Base-by-base conservation (phyloP, 495 filamentous ascomycete species). In the Penicillium turbatum region DNA sequence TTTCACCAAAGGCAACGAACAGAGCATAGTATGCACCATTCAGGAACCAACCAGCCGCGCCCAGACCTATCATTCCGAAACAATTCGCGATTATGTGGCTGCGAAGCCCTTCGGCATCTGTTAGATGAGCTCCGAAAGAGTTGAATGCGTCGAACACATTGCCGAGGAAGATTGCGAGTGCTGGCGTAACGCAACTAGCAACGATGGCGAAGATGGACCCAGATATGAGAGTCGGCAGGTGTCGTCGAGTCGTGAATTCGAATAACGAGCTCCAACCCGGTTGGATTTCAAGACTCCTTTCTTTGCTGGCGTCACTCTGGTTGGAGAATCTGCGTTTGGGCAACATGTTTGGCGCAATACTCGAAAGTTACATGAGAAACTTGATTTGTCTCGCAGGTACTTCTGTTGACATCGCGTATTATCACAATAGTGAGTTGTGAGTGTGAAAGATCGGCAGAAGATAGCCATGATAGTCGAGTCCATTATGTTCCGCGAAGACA, bases 1-100 rank as follows among this genome's bases (percentile, higher is more conserved):
- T 63, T 67, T 96, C 92, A 24, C 90, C 88, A 61, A 89, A 91
- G 0, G 79, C 60, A 37, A 91, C 67, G 82, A 92, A 96, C 4
- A 77, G 54, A 11, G 77, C 74, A 57, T 86, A 84, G 57, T 87
- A 89, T 41, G 74, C 56, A 8, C 78, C 79, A 57, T 86, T 82
- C 35, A 86, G 64, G 5, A 92, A 19, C 82, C 87, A 92, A 32
- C 78, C 80, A 2, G 64, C 74, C 3, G 70, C 65, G 7, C 86
- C 90, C 0, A 97, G 59, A 1, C 69, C 75, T 9, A 77, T 65
- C 48, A 96, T 69, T 24, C 75, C 74, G 5, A 83, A 53, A 44
- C 78, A 83, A 67, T 82, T 85, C 15, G 59, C 75, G 2, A 79
- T 77, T 6, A 88, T 74, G 19, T 83, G 68, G 6, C 68, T 57